Base-by-base conservation (phyloP, 169 alveolate genomes). In the Plasmodium cynomolgi region DNA sequence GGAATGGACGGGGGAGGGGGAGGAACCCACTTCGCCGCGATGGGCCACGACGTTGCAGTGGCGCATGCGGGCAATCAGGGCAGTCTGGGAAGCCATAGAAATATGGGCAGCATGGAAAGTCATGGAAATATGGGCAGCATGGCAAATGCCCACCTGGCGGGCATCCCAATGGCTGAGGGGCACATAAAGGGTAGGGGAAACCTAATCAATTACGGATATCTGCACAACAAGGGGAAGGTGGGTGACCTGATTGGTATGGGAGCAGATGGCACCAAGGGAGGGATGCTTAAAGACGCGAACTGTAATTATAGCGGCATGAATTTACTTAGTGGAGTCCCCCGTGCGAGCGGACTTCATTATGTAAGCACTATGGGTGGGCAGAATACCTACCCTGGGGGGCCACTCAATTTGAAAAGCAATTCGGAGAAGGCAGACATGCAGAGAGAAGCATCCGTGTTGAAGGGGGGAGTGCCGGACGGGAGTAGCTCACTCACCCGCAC, bases 181-280 rank as follows among this genome's bases (percentile, higher is more conserved):
- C 58, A 41, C 8, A 1, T 84, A 72, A 73, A 41, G 8, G 80
- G 34, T 20, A 33, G 84, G 23, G 75, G 31, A 47, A 47, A 44
- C 58, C 26, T 84, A 84, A 84, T 50, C 26, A 84, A 84, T 47
- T 84, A 73, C 50, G 77, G 80, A 7, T 84, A 73, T 47, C 4
- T 58, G n/a, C 47, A 84, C 47, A 82, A 23, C 41, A 88, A 58
- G 72, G 88, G 82, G 6, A 77, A 75, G 39, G 62, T 85, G 17
- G 31, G 15, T 37, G 84, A 80, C n/a, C 9, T 54, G 17, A 54
- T 23, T 29, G 71, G 41, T 54, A 84, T 72, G 37, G 84, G 80
- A 8, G 23, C 13, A 17, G 56, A 73, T 5, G 17, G 54, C 9
- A 1, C 54, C 1, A 84, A 72, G 54, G 79, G 41, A 33, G 37